Conservation (phyloP, 2,329 filamentous ascomycete species). For the Calonectria ilicicola region DNA sequence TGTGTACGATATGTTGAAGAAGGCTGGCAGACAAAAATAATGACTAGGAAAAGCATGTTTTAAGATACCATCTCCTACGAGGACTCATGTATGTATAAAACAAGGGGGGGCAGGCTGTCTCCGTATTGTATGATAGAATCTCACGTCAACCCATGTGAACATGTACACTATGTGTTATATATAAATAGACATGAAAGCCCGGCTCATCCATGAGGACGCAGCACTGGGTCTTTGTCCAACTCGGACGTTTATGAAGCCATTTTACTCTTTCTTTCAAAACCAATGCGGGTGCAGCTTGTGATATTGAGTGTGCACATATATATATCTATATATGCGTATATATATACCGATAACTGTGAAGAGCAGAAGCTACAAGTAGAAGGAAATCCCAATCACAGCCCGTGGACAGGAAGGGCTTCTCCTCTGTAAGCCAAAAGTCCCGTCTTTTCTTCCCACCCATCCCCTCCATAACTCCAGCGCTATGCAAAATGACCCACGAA, state of each 20-base stretch:
- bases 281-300: background rate
- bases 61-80: constrained; percentile 8
- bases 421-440: constrained; percentile 6
- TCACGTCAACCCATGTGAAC: background rate
- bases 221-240: background rate
- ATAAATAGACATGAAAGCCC: background rate
- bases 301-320: constrained; percentile 3
- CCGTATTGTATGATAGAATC: constrained; percentile 10
- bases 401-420: background rate
- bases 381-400: background rate
- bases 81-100: background rate
- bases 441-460: constrained; percentile 23
- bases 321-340: background rate
- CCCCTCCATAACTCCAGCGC: constrained; percentile 43
- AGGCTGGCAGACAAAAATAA: constrained; percentile 28
- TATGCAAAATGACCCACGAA: constrained; percentile 37
- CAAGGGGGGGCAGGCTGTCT: background rate
- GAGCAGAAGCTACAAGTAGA: background rate
- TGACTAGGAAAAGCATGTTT: background rate
- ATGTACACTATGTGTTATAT: constrained; percentile 4
- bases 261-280: background rate
- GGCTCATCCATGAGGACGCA: background rate
- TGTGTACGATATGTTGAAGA: constrained; percentile 49
- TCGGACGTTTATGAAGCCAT: background rate
- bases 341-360: constrained; percentile 6